Evolutionary conservation across 2,329 filamentous ascomycete species (phyloP), one percentile per base, ranked within the genome.

Genomic region (Penicillium sp.): DNA sequence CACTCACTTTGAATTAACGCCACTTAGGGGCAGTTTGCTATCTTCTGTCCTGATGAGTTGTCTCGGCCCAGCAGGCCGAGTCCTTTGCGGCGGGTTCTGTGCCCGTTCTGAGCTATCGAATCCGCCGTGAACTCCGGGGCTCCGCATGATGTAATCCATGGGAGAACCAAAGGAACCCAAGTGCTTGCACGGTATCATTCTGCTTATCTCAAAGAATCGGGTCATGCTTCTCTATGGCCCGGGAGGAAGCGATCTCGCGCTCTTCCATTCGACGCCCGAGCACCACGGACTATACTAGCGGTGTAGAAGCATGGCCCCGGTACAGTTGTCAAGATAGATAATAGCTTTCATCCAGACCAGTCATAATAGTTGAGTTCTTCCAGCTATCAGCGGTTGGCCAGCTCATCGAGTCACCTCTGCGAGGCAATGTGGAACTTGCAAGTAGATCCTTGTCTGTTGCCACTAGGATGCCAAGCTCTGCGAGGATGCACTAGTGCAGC

Each of bases 61-160:
- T 17, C 29, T 40, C 20, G 32, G 18, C 4, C 17, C 42, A 32
- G 39, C 23, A 34, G 30, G 18, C 36, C 24, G 39, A 26, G n/a
- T 30, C 32, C 7, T 47, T 17, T 12, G 37, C 13, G 45, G 32
- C 45, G 50, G 50, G 50, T 45, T 48, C 40, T 17, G 5, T 49
- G 27, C 8, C 45, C 39, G 3, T 44, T 44, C 37, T 43, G 39
- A 26, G 44, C 32, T 9, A 52, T 34, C 4, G 8, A 34, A 40
- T 15, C 32, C 49, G 18, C 49, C 30, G n/a, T 26, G 7, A 2
- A 15, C 9, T 26, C 20, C 20, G 7, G 21, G 26, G 36, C 23
- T 21, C 21, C 13, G 26, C 21, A 40, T 40, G 36, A 40, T 24
- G 36, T 40, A 40, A 40, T 40, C 6, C 7, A 17, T 17, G 4